Evolutionary conservation across 1,284 basidiomycete species (phyloP).

Genomic region (Ustilago xerochloae): DNA sequence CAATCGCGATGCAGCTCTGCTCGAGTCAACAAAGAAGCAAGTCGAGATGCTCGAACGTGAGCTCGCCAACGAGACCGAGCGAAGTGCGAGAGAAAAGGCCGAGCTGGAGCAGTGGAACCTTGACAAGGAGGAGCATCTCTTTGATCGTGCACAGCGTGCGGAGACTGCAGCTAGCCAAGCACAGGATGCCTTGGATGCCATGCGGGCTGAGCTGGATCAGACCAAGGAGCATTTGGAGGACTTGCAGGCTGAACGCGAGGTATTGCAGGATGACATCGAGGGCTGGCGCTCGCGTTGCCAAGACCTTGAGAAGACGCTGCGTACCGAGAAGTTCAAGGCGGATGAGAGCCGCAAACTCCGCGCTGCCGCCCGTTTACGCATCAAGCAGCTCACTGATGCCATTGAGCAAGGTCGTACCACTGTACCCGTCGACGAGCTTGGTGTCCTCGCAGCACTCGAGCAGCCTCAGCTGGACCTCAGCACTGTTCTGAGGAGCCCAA

Average conservation of each 20-base stretch:
- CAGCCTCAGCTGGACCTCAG: constrained; percentile 42
- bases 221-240: constrained; percentile 53
- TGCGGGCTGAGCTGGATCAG: constrained; percentile 34
- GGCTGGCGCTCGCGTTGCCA: constrained; percentile 64
- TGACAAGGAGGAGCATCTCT: constrained; percentile 51
- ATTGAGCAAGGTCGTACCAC: constrained; percentile 25
- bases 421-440: constrained; percentile 46
- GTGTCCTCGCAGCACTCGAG: constrained; percentile 35
- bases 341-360: constrained; percentile 52
- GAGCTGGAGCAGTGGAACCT: constrained; percentile 58
- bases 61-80: constrained; percentile 47
- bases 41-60: constrained; percentile 52
- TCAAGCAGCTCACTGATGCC: constrained; percentile 50
- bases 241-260: constrained; percentile 61
- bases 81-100: constrained; percentile 44
- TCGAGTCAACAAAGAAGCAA: constrained; percentile 51
- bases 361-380: constrained; percentile 42
- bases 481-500: constrained; percentile 43
- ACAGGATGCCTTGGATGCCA: constrained; percentile 14
- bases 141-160: constrained; percentile 43
- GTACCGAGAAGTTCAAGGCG: constrained; percentile 49
- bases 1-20: constrained; percentile 43
- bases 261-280: constrained; percentile 62
- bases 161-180: constrained; percentile 32
- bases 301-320: constrained; percentile 59